Conservation (phyloP, 768 basidiomycete species). For the Tylopilus sp. region DNA sequence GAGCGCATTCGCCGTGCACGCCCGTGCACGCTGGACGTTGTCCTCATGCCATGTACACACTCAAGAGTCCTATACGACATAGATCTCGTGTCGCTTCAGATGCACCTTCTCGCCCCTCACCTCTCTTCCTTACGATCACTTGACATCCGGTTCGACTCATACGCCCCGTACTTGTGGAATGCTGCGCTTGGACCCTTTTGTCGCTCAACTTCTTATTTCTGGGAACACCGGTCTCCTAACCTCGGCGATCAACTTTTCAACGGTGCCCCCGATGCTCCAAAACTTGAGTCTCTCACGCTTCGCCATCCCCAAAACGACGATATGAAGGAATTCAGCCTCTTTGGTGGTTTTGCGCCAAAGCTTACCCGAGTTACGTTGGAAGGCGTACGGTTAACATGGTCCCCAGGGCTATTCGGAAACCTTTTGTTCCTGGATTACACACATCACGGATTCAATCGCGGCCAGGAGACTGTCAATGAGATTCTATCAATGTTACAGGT, state of each 20-base stretch:
- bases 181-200: slow-evolving; percentile 58
- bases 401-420: slow-evolving; percentile 58
- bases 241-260: slow-evolving; percentile 3
- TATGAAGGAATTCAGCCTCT: slow-evolving; percentile 61
- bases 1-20: slow-evolving; percentile 59
- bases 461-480: slow-evolving; percentile 54
- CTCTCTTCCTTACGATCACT: slow-evolving; percentile 62
- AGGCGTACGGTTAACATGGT: slow-evolving; percentile 62
- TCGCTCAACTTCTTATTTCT: slow-evolving; percentile 27
- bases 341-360: slow-evolving; percentile 57
- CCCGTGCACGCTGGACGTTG: slow-evolving; percentile 59
- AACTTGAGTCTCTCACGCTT: slow-evolving; percentile 54
- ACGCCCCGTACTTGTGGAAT: slow-evolving; percentile 66
- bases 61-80: slow-evolving; percentile 24
- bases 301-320: slow-evolving; percentile 66
- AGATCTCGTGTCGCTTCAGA: slow-evolving; percentile 54
- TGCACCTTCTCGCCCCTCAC: slow-evolving; percentile 50
- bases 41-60: slow-evolving; percentile 41
- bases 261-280: slow-evolving; percentile 35
- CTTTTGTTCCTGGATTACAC: slow-evolving; percentile 66
- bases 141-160: slow-evolving; percentile 50
- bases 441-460: slow-evolving; percentile 65
- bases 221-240: slow-evolving; percentile 20
- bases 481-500: slow-evolving; percentile 55
- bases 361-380: slow-evolving; percentile 56